These are phyloP conservation scores for Coffea eugenioides DNA, from an alignment of 257 asterid genomes.

Conservation along the genomic window DNA sequence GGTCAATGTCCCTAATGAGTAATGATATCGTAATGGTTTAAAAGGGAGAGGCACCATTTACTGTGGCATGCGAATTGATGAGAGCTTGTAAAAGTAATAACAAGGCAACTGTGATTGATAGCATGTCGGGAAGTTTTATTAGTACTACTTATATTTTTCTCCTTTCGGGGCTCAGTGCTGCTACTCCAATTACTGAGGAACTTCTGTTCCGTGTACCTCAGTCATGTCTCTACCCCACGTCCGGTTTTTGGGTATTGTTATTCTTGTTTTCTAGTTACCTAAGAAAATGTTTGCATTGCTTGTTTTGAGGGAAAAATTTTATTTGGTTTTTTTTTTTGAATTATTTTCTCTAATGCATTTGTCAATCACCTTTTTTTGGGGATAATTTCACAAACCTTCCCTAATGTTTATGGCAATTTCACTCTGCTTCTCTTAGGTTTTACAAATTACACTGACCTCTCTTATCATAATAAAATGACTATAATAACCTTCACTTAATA, in stretches of 20 bases:
- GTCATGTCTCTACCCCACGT: not conserved
- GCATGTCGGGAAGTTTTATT: not conserved
- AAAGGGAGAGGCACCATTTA: not conserved
- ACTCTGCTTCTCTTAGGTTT: no score
- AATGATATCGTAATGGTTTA: not conserved
- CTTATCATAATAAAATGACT: no score
- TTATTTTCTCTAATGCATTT: no score
- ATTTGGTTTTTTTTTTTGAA: no score
- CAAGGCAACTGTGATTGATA: not conserved
- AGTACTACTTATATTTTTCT: not conserved
- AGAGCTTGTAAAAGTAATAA: not conserved
- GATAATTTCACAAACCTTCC: no score
- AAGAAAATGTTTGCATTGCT: not conserved
- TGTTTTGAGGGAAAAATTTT: no score
- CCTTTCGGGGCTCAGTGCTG: not conserved
- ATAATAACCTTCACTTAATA: no score
- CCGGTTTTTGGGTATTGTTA: not conserved
- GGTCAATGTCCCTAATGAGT: not conserved
- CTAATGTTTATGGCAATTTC: no score
- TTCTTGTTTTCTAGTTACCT: not conserved
- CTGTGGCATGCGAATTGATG: not conserved
- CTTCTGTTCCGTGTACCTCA: not conserved
- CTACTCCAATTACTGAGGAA: not conserved
- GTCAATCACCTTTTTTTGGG: no score
- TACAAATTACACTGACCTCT: no score